Evolutionary conservation across 345 rosid genomes (phyloP).

Genomic region (Cardamine occulta): DNA sequence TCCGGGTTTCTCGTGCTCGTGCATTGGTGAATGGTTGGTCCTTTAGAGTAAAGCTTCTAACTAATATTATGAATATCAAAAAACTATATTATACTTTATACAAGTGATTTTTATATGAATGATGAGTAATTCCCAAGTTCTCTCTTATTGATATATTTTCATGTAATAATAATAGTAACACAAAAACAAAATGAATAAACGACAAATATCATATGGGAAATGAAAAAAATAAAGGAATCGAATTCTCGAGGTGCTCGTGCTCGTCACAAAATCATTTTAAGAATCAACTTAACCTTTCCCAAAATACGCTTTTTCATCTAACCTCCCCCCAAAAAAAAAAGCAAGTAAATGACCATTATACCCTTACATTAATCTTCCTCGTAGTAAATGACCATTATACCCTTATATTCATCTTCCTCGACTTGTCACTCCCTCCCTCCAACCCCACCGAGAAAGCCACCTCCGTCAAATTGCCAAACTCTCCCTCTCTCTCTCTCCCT

Average conservation of each 20-base stretch:
- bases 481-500: conserved; percentile 23
- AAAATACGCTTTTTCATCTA: conserved; percentile 34
- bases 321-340: neutral
- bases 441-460: conserved; percentile 41
- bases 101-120: neutral
- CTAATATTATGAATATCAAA: conserved; percentile 13
- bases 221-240: neutral
- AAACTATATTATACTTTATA: neutral
- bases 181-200: neutral
- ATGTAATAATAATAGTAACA: neutral
- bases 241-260: conserved; percentile 35
- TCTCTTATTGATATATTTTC: neutral
- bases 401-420: conserved; percentile 41
- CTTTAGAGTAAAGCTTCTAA: conserved; percentile 37
- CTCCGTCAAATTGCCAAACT: conserved; percentile 36
- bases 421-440: conserved; percentile 45
- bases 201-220: conserved; percentile 6
- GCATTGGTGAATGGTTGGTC: conserved; percentile 25
- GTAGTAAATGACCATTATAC: conserved; percentile 19
- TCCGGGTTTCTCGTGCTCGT: conserved; percentile 37
- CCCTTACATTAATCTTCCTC: conserved; percentile 39
- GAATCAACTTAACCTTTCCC: conserved; percentile 33
- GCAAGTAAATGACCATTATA: conserved; percentile 11
- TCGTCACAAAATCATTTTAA: conserved; percentile 32
- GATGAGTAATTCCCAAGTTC: conserved; percentile 29